Percentiles rank a stretch among this genome's conserved stretches.
Evolutionary conservation across 495 filamentous ascomycete genomes (phyloP).

Genomic region (Neurospora terricola): DNA sequence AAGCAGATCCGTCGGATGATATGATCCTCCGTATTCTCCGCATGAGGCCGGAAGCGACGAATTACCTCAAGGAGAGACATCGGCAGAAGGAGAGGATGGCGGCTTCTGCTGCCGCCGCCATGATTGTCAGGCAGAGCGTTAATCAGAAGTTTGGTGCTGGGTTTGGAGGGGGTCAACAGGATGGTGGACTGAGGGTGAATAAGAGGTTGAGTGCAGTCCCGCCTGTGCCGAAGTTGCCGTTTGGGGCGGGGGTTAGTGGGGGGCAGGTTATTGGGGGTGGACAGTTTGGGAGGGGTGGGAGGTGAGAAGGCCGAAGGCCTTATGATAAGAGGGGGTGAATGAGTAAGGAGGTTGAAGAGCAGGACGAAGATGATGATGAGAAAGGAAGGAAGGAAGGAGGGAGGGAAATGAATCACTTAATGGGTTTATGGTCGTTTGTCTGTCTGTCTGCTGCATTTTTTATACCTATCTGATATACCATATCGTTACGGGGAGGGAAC

Average conservation of each 20-base stretch:
- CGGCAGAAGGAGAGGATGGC: conserved; percentile 90
- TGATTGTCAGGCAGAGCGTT: conserved; percentile 91
- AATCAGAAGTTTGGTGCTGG: conserved; percentile 31
- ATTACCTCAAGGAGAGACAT: conserved; percentile 82
- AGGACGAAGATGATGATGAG: neutral
- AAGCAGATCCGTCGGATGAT: conserved; percentile 95
- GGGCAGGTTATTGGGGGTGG: neutral
- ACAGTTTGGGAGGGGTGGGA: neutral
- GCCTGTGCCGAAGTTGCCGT: neutral
- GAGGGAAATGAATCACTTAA: neutral
- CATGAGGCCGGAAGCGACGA: conserved; percentile 90
- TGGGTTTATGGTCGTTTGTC: neutral
- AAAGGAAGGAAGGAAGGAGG: neutral
- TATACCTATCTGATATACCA: neutral
- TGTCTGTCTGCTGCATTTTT: neutral
- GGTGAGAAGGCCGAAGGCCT: neutral
- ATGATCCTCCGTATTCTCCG: conserved; percentile 94
- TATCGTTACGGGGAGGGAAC: neutral
- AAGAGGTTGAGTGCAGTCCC: neutral
- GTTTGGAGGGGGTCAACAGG: neutral
- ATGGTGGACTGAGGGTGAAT: neutral
- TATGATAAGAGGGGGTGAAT: neutral
- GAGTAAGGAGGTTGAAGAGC: neutral
- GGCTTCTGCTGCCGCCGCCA: conserved; percentile 79
- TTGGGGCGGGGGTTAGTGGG: neutral